Evolutionary conservation across 106 monocot species (phyloP).

Genomic region (Dendrobium catenatum): DNA sequence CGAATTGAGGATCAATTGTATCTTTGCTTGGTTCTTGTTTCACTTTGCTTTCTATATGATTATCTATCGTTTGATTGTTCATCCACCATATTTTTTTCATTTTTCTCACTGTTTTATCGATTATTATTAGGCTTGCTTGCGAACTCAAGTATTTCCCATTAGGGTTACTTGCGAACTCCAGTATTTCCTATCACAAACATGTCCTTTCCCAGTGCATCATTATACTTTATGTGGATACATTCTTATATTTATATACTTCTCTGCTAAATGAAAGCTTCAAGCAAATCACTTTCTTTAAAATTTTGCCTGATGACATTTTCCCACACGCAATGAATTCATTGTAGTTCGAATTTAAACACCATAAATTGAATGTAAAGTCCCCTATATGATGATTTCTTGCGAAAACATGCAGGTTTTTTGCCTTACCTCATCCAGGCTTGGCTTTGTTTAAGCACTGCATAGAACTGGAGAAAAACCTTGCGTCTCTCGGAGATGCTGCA

Average conservation of each 20-base stretch:
- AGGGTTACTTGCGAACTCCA: too few species aligned
- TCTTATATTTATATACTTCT: not conserved
- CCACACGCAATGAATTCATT: not conserved
- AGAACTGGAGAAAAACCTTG: slow-evolving; percentile 67
- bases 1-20: too few species aligned
- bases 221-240: not conserved
- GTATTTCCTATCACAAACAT: too few species aligned
- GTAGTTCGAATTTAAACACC: not conserved
- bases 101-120: too few species aligned
- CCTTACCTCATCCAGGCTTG: slow-evolving; percentile 75
- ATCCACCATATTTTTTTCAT: too few species aligned
- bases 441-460: slow-evolving; percentile 67
- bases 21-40: too few species aligned
- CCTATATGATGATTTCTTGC: not conserved
- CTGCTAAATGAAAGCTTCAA: not conserved
- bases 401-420: slow-evolving; percentile 50
- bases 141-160: too few species aligned
- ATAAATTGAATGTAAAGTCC: not conserved
- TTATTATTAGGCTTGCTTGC: too few species aligned
- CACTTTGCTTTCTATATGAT: too few species aligned
- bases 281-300: not conserved
- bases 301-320: not conserved
- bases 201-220: not conserved
- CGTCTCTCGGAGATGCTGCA: slow-evolving; percentile 32
- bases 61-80: too few species aligned